Base-by-base conservation (phyloP, 257 asterid genomes). In the Nicotiana attenuata region DNA sequence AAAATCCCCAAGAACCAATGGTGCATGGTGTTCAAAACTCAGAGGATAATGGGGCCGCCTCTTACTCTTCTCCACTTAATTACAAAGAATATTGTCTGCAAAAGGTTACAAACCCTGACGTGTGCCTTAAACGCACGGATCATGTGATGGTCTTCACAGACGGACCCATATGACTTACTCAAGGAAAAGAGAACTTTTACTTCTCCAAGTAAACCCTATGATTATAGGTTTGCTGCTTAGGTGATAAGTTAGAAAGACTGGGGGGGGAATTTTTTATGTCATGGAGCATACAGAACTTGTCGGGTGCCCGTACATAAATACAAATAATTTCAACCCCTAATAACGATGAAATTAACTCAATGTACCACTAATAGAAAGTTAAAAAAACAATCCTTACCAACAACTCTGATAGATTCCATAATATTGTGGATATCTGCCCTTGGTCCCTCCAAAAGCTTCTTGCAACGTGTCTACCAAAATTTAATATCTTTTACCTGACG, bases 391-490 rank as follows among this genome's bases (percentile, higher is more conserved):
- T 50, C n/a, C 80, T 75, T 53, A 82, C 84, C 84, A 73, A 59
- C 56, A 82, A 77, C 69, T 82, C 33, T 75, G 84, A 61, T 73
- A 82, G 67, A 81, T 65, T 55, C 76, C 80, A 29, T 69, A 82
- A 24, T 57, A 82, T 77, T 82, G 84, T 10, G 84, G 84, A 66
- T 75, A 82, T 75, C 80, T 82, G 76, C 84, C 52, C 84, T 77
- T 28, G 84, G 81, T 63, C n/a, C 84, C 84, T 26, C 84, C 84
- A 45, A 82, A 82, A 63, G 84, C 84, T 65, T 82, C 84, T 82
- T 75, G 84, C 84, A 81, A 82, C 61, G 77, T 73, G 80, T 82
- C 84, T 9, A 82, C 63, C 4, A 17, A 38, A 59, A 61, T 41
- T n/a, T 76, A 82, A 64, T 61, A 82, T 75, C 63, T 82, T 82